Conservation (phyloP, 768 basidiomycete genomes). For the Podaxis rugospora region DNA sequence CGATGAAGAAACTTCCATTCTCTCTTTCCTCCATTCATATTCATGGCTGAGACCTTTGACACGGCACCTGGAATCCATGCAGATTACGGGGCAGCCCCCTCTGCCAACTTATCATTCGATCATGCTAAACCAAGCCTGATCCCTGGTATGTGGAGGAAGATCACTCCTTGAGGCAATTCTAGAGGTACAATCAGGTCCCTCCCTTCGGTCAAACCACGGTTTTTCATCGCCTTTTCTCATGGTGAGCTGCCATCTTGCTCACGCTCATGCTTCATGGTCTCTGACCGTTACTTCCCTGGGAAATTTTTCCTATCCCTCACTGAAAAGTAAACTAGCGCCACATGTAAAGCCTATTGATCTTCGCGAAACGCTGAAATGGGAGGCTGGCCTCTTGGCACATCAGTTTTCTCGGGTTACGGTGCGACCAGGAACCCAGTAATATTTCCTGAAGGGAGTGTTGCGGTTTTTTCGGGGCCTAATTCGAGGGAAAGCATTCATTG, state of each 20-base stretch:
- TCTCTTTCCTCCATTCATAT: neutral
- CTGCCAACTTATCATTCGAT: no score
- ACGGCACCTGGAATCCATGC: neutral
- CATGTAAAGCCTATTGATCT: neutral
- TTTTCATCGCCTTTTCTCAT: slow-evolving; percentile 2
- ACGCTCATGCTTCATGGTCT: neutral
- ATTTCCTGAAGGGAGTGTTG: neutral
- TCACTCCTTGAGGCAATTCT: neutral
- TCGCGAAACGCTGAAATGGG: neutral
- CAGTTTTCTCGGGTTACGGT: neutral
- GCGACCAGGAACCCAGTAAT: neutral
- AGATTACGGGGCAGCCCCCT: neutral
- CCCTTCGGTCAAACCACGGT: slow-evolving; percentile 2
- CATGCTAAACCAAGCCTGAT: neutral
- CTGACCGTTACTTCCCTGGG: neutral
- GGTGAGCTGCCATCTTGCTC: neutral
- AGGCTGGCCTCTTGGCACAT: neutral
- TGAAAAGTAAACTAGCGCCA: neutral
- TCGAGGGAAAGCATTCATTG: neutral
- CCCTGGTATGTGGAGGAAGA: neutral
- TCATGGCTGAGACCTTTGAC: neutral
- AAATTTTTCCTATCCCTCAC: neutral
- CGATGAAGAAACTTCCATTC: neutral
- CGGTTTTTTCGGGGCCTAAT: neutral
- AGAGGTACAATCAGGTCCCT: neutral